phyloP scores from a whole-genome alignment of 495 filamentous ascomycete species.

The Podospora comata region DNA sequence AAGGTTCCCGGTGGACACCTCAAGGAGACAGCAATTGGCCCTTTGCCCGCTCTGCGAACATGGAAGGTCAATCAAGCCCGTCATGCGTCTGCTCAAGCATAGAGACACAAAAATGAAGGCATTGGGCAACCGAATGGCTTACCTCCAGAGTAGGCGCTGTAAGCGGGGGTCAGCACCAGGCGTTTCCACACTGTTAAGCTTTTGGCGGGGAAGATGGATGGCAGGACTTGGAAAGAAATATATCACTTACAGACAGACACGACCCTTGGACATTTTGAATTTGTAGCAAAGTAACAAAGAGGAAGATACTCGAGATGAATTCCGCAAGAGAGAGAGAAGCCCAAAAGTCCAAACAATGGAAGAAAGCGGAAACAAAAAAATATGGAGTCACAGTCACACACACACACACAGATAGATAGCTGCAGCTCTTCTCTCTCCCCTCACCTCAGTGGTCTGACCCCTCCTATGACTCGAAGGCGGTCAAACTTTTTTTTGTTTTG shows the following conservation, averaged over 20 bases:
- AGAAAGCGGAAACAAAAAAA: conserved; percentile 2
- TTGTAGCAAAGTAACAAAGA: background rate
- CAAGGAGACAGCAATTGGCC: conserved; percentile 1
- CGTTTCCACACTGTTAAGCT: background rate
- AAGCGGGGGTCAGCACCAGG: conserved; percentile 17
- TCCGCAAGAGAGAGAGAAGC: background rate
- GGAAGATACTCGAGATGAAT: background rate
- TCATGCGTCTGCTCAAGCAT: background rate
- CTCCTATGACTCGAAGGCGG: conserved; percentile 18
- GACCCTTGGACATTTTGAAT: conserved; percentile 39
- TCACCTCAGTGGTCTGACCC: background rate
- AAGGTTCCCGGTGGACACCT: conserved; percentile 1
- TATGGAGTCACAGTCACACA: background rate
- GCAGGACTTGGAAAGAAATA: conserved; percentile 3
- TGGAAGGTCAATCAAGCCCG: background rate
- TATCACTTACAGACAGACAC: conserved; percentile 45
- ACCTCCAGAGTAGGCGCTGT: conserved; percentile 48
- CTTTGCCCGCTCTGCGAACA: conserved; percentile 3
- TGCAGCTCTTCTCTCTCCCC: background rate
- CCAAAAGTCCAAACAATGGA: background rate
- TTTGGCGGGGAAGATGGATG: conserved; percentile 1
- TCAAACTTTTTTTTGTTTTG: conserved; percentile 15
- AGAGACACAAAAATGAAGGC: background rate
- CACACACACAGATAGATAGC: background rate
- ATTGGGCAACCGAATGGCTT: conserved; percentile 11